Evolutionary conservation across 2,329 filamentous ascomycete genomes (phyloP).

Genomic region (Colletotrichum plurivorum): DNA sequence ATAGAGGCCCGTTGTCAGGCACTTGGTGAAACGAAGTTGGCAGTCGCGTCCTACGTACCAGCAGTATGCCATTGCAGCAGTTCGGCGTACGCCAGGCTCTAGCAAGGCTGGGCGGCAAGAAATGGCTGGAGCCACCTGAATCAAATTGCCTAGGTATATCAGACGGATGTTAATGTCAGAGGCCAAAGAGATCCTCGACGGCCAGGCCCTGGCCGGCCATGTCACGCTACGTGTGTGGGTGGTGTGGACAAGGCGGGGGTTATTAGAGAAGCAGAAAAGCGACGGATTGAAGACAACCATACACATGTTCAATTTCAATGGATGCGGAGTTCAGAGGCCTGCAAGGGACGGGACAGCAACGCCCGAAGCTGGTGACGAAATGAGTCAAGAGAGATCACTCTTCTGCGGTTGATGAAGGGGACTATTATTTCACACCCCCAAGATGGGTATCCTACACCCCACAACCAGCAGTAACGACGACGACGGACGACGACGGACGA

Average conservation of each 20-base stretch:
- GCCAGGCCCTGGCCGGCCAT: neutral
- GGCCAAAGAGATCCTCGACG: neutral
- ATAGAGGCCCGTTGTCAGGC: slow-evolving; percentile 15
- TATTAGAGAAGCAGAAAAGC: neutral
- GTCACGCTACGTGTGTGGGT: neutral
- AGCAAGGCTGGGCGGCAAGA: slow-evolving; percentile 2
- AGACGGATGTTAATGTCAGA: slow-evolving; percentile 12
- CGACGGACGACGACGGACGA: too few relatives aligned
- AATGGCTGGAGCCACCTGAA: neutral
- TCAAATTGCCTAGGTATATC: slow-evolving; percentile 13
- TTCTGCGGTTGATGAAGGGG: neutral
- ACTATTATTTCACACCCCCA: too few relatives aligned
- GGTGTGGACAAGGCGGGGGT: neutral
- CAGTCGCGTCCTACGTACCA: neutral
- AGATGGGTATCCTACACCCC: too few relatives aligned
- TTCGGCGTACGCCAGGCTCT: neutral
- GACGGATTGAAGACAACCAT: neutral
- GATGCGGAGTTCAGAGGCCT: too few relatives aligned
- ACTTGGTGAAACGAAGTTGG: slow-evolving; percentile 14
- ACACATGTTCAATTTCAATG: neutral
- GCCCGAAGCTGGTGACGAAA: neutral
- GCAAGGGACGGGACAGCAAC: neutral
- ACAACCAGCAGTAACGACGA: too few relatives aligned
- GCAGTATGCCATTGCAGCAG: neutral
- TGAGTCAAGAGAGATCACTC: neutral